Conservation (phyloP, 352 stramenopile genomes). For the Phytophthora foliorum region DNA sequence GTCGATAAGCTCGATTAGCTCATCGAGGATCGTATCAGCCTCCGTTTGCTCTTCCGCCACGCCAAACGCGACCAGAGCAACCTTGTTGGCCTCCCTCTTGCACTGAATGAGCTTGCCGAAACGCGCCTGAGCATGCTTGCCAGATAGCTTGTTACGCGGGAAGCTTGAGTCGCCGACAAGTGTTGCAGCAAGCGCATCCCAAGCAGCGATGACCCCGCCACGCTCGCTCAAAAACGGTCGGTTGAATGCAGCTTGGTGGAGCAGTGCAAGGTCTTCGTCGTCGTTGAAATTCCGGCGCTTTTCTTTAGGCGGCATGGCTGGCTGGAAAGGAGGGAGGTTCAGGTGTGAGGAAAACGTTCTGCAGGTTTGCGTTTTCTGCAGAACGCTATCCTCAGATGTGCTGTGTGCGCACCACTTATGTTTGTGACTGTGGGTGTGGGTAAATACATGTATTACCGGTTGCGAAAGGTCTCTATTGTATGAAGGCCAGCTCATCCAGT, state of each 20-base stretch:
- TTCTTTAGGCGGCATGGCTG: too few relatives aligned
- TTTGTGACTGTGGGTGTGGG: too few relatives aligned
- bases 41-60: constrained; percentile 11
- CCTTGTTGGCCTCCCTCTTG: constrained; percentile 5
- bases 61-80: constrained; percentile 9
- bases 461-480: too few relatives aligned
- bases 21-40: constrained; percentile 7
- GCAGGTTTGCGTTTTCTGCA: too few relatives aligned
- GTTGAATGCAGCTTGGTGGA: constrained; percentile 4
- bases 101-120: constrained; percentile 13
- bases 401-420: too few relatives aligned
- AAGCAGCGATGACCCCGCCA: constrained; percentile 17
- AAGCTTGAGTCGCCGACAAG: constrained; percentile 9
- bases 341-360: too few relatives aligned
- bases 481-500: too few relatives aligned
- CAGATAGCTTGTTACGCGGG: constrained; percentile 12
- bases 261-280: constrained; percentile 12
- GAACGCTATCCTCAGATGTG: too few relatives aligned
- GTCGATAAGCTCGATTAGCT: constrained; percentile 10
- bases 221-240: constrained; percentile 13
- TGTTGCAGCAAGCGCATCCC: constrained; percentile 7
- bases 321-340: too few relatives aligned
- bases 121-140: constrained; percentile 18
- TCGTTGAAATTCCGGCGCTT: constrained; percentile 10
- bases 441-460: too few relatives aligned